phyloP scores from a whole-genome alignment of 2,329 filamentous ascomycete genomes.

The Talaromyces sp. region DNA sequence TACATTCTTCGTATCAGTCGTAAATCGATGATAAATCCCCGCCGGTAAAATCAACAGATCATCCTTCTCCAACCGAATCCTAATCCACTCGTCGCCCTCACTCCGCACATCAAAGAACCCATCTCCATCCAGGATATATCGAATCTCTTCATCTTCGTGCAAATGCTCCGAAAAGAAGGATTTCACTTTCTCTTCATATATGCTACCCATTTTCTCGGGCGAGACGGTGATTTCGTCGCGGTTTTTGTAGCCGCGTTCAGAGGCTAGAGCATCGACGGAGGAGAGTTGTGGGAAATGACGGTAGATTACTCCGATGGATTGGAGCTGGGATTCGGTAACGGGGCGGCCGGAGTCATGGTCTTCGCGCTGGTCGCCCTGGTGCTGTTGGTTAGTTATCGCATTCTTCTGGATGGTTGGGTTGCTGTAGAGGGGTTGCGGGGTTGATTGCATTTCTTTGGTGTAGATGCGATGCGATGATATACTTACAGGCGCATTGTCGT shows the following conservation, averaged over 20 bases:
- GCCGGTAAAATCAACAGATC: conserved; percentile 92
- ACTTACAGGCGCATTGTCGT: conserved; percentile 61
- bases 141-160: conserved; percentile 97
- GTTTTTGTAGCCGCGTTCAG: conserved; percentile 81
- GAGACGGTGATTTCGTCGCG: conserved; percentile 90
- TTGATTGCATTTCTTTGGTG: not conserved
- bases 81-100: conserved; percentile 80
- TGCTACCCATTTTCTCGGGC: conserved; percentile 75
- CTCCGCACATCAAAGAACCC: conserved; percentile 93
- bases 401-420: not conserved
- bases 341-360: conserved; percentile 79
- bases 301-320: conserved; percentile 76
- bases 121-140: conserved; percentile 82
- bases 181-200: conserved; percentile 92
- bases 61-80: conserved; percentile 77
- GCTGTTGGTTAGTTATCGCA: not conserved
- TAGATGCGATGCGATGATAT: not conserved
- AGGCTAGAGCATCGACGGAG: conserved; percentile 70
- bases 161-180: conserved; percentile 92
- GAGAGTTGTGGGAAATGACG: conserved; percentile 62
- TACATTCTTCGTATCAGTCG: conserved; percentile 86
- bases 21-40: conserved; percentile 97
- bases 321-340: conserved; percentile 64
- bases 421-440: conserved; percentile 14
- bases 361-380: conserved; percentile 85